Evolutionary conservation across 345 rosid species (phyloP), one percentile per base, ranked within the genome.

Genomic region (Ceriops tagal): DNA sequence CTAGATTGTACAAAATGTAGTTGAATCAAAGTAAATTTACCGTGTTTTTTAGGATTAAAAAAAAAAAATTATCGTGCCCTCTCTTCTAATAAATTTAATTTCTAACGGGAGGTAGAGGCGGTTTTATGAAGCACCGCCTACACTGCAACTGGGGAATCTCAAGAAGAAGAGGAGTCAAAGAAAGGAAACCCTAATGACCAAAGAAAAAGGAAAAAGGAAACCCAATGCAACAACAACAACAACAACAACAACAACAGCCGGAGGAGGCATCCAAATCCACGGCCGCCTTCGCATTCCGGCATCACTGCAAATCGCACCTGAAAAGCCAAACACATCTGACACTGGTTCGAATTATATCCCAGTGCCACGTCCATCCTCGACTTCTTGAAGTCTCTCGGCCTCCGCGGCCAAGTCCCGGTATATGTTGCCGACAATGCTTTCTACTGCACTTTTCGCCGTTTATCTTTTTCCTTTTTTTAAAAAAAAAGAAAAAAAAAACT

Each of bases 291-390:
- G 21, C 32, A 22, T 69, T 67, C 37, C 63, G 53, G 59, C 58
- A 51, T 51, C 79, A 52, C 8, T 85, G 76, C 9, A 67, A 63
- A 70, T 59, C 73, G 6, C 87, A 67, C 71, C 80, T 84, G 60
- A 63, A 71, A 82, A 85, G 78, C 61, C 72, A 73, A 63, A 81
- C 84, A 60, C 76, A 79, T 67, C 83, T 74, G 49, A 80, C 75
- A 67, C 67, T 87, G 9, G 65, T 87, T 68, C 80, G 75, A 52
- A 73, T 89, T 34, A 26, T 85, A 68, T 80, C 90, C 3, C 71
- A 79, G 53, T 82, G 85, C 83, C 71, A 78, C 65, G 79, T 72
- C 8, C 75, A 83, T 21, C 79, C 86, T 53, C 78, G 53, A 13
- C 68, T 83, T 19, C 79, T 85, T 28, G 65, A 76, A 59, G 73